Base-by-base conservation (phyloP, 352 stramenopile species). In the Peronospora farinosa region DNA sequence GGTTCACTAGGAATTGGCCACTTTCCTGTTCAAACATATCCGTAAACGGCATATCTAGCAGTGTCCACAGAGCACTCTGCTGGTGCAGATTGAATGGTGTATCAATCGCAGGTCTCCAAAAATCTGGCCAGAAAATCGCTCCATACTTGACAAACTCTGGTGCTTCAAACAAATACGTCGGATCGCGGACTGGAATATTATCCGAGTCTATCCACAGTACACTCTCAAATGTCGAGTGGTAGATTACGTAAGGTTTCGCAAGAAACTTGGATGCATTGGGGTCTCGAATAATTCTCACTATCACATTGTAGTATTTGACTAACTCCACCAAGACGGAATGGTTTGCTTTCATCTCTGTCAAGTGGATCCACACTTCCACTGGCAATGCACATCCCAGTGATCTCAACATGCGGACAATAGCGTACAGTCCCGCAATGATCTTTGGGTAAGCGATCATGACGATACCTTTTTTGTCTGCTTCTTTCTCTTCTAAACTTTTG, bases 11-110 rank as follows among this genome's bases (percentile, higher is more conserved):
- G 15, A 91, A 35, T 47, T 93, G 83, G 0, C 79, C 83, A 38
- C 72, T 87, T 40, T 93, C 82, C 50, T 91, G 79, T 57, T 93
- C 82, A 53, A 86, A 90, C 82, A 93, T 93, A 38, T 93, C 74
- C 7, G 72, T 74, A 63, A 89, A 93, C 15, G 79, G 80, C 70
- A 91, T 89, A 58, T 87, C 77, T 11, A 93, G 50, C 37, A 89
- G 36, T 7, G 71, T 46, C 82, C 82, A 93, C 35, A 93, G 31
- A 7, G 52, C 66, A 44, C 68, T 88, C 37, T 88, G 75, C 40
- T 83, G 54, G 0, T 90, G 74, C 7, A 93, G 63, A 39, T 90
- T 89, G 52, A 90, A 92, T 2, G 67, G 67, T 7, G 76, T 91
- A 19, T 69, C 71, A 31, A 69, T 51, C 16, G 51, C 17, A 6